Base-by-base conservation (phyloP, 139 green algal genomes). In the Auxenochlorella protothecoides region DNA sequence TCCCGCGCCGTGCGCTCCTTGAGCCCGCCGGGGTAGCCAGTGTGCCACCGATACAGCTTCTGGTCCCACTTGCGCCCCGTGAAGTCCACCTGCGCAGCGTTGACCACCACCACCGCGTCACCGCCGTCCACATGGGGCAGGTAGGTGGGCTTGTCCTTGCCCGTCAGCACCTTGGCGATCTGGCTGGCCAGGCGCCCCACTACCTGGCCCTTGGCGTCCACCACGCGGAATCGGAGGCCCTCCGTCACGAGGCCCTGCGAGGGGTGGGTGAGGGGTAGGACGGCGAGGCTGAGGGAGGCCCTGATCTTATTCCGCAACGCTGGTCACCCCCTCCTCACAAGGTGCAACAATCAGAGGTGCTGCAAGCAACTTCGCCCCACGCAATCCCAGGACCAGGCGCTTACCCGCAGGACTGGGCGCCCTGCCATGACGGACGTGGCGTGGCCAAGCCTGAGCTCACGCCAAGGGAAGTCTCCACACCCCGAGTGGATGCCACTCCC, bases 131-230 rank as follows among this genome's bases (percentile, higher is more conserved):
- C 76, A 16, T 86, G 72, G 6, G 89, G 89, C 5, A 70, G 69
- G 72, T 83, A 97, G 1, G 79, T 90, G 4, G 91, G 91, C 82
- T 96, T 96, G 84, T 97, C 92, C 66, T 97, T 97, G 54, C 92
- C 92, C 84, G 94, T 83, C 60, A 92, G 76, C 3, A 94, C 74
- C 0, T 74, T 69, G 3, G 85, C 74, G 7, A 97, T 81, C 59
- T 92, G 81, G 2, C 83, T 68, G 8, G 91, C 89, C 14, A 97
- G 72, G 1, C 88, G 77, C 5, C 91, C 91, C n/a, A 96, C 87
- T 11, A 96, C 90, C 82, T 94, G 83, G 9, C 85, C 88, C 56
- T 92, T 84, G 12, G 91, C 91, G 70, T 97, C 89, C 11, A 96
- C 79, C 12, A 93, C 27, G 3, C 91, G 76, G 59, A 95, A 82